Conservation (phyloP, 371 early-diverging fungal species). For the Fennellomyces sp. region DNA sequence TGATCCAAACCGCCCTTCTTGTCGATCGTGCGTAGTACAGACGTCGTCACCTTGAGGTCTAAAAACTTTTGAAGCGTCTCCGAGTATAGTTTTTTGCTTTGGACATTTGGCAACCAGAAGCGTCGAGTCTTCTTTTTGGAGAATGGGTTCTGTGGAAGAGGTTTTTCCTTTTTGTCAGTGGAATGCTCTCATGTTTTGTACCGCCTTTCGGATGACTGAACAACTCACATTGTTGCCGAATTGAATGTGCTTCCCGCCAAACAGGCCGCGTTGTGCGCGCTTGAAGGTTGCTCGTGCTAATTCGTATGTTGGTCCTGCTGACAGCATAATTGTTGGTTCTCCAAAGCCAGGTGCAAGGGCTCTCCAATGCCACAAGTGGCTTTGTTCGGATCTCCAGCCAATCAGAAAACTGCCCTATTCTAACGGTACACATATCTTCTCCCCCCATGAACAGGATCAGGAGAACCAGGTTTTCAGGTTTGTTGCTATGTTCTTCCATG, state of each 20-base stretch:
- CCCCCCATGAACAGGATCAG: no score
- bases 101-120: slow-evolving; percentile 84
- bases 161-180: no score
- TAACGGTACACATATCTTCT: no score
- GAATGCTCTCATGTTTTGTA: not conserved
- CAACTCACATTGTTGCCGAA: slow-evolving; percentile 76
- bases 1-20: slow-evolving; percentile 87
- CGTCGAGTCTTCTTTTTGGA: slow-evolving; percentile 83
- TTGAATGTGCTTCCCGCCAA: slow-evolving; percentile 72
- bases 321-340: slow-evolving; percentile 47
- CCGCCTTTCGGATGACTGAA: not conserved
- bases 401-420: no score
- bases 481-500: no score
- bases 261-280: slow-evolving; percentile 64
- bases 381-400: not conserved
- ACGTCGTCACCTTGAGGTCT: slow-evolving; percentile 69
- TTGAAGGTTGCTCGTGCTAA: slow-evolving; percentile 67
- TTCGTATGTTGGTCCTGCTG: slow-evolving; percentile 47
- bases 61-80: slow-evolving; percentile 62
- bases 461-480: no score
- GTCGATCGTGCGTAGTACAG: slow-evolving; percentile 79
- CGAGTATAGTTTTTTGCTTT: slow-evolving; percentile 71
- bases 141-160: slow-evolving; percentile 51
- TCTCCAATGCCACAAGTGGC: not conserved
- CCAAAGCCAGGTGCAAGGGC: not conserved